Percentiles rank a stretch among this genome's conserved stretches.
Evolutionary conservation across 2,329 filamentous ascomycete genomes (phyloP).

Genomic region (Beauveria medogensis): DNA sequence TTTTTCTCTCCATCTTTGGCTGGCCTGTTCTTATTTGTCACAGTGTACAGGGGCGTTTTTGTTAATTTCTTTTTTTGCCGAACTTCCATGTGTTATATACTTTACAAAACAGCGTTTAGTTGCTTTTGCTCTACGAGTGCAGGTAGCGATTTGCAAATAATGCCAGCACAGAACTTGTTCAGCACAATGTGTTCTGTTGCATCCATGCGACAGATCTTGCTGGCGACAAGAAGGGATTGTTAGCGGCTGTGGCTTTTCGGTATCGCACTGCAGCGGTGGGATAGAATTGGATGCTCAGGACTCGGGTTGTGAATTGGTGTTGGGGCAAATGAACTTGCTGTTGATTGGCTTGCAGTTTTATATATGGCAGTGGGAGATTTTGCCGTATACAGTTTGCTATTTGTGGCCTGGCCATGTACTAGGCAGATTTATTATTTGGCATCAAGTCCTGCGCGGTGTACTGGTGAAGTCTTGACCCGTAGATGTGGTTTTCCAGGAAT

Average conservation of each 20-base stretch:
- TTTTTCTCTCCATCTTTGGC: neutral
- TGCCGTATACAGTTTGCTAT: constrained; percentile 1
- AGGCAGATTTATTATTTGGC: neutral
- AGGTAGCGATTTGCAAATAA: neutral
- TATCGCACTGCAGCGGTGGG: neutral
- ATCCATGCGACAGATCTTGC: neutral
- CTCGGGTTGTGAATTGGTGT: neutral
- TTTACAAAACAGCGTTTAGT: constrained; percentile 1
- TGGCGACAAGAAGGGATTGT: neutral
- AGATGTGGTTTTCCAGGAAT: neutral
- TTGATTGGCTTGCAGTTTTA: constrained; percentile 2
- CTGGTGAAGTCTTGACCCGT: neutral
- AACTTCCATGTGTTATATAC: constrained; percentile 8
- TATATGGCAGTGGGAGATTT: neutral
- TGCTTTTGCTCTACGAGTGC: neutral
- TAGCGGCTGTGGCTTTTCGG: neutral
- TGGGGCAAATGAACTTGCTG: neutral
- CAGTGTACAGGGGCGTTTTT: constrained; percentile 9
- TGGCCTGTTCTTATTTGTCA: constrained; percentile 5
- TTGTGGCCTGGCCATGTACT: neutral
- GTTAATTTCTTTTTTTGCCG: neutral
- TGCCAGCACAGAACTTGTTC: neutral
- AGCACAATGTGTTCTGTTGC: neutral
- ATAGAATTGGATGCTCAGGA: neutral
- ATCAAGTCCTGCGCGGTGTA: neutral